Base-by-base conservation (phyloP, 1,139 yeast species). In the Blastobotrys raffinosifermentans region DNA sequence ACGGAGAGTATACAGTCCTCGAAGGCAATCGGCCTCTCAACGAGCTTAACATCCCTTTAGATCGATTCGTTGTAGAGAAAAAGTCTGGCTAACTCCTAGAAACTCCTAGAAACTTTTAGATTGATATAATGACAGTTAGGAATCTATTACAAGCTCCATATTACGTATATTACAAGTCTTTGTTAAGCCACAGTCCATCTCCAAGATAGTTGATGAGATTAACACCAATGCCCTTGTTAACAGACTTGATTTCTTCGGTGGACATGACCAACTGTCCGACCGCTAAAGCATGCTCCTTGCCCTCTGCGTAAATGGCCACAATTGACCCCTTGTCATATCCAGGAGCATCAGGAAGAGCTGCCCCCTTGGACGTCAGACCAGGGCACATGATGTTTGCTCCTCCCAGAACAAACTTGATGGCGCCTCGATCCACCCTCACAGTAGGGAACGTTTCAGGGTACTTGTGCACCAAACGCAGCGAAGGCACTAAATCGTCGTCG, bases 321-420 rank as follows among this genome's bases (percentile, higher is more conserved):
- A 85, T 72, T 16, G 78, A 70, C 40, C 75, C 94, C 51, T 75
- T 69, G 36, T 77, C 53, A 72, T 50, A 63, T 14, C 73, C 72
- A 19, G 73, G 69, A 21, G 76, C 72, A 19, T 80, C 91, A 10
- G 97, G 96, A 45, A 89, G 67, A 41, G 67, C 63, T 19, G 95
- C 97, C 31, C 97, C 97, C 7, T 84, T 72, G 14, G 95, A 84
- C 0, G 97, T 89, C 48, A 89, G 70, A 18, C 98, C 98, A 4
- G 97, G 97, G 64, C 97, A 89, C 96, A 87, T 89, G 52, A 89
- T 83, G 56, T 87, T 87, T 22, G 96, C 96, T 38, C 97, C 97
- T 2, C 94, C 82, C 25, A 89, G 67, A 16, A 89, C 94, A 55
- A 89, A 89, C 63, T 89, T 89, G 57, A 89, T 87, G 36, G 97